Evolutionary conservation across 108 stramenopile genomes (phyloP), one percentile per base, ranked within the genome.

Genomic region (Chaetoceros tenuissimus): DNA sequence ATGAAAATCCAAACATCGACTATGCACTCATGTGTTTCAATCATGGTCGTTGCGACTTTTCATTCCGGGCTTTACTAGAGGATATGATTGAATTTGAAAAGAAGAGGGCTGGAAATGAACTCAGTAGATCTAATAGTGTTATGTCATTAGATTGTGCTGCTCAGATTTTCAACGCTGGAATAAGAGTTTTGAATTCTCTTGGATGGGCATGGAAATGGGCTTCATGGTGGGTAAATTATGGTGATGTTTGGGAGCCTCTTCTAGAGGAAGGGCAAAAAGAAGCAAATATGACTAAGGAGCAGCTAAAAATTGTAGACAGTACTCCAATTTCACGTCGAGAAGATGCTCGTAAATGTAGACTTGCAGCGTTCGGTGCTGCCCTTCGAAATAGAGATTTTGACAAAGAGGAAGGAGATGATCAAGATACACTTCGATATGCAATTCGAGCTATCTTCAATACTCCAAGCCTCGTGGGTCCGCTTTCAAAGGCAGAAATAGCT

Each of bases 121-220:
- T 40, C 52, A 57, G 63, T n/a, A 47, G 34, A 22, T 51, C 47
- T 23, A 28, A 18, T 24, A 25, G 22, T 20, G 61, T 61, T 7
- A 87, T 88, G 78, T 55, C 71, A 18, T 75, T 87, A 55, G 53
- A 66, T 24, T 72, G 85, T 69, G 87, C 77, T 46, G 65, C 77
- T 17, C 59, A 63, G 20, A 57, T 85, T 19, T 53, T 84, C 47
- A 80, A 86, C 67, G 54, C 69, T 17, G 78, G 85, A 19, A 80
- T 89, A 13, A 31, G 31, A 28, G 80, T 89, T 2, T 60, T 89
- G 68, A 55, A 69, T 20, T 69, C 63, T 18, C 61, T 94, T 23
- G 84, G 92, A 18, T 94, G 92, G 92, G 87, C 87, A 13, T 94
- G 92, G 92, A 66, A 87, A 48, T 94, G 92, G 92, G 75, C 87